A percentile compares a stretch with the other conserved stretches of the same genome.
These are phyloP conservation scores for Zopfochytrium polystomum DNA, from an alignment of 371 early-diverging fungal species.

Conservation along the genomic window DNA sequence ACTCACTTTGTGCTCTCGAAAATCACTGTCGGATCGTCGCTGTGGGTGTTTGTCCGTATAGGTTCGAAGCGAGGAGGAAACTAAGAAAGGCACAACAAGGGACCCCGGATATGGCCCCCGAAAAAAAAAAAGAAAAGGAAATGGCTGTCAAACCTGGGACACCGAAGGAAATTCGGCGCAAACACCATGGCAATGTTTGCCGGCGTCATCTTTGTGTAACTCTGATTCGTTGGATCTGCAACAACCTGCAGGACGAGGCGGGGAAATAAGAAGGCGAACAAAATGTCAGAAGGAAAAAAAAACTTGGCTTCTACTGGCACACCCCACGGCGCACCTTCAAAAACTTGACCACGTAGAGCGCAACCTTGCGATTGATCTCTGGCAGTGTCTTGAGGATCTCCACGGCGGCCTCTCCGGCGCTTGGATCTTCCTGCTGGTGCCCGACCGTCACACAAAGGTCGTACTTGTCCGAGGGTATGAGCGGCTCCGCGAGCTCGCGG, in stretches of 20 bases:
- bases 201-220: constrained; percentile 81
- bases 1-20: constrained; percentile 74
- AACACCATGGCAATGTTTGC: constrained; percentile 95
- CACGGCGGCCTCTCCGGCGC: constrained; percentile 49
- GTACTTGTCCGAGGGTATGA: constrained; percentile 83
- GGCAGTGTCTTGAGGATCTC: constrained; percentile 68
- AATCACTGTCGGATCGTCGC: constrained; percentile 67
- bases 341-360: constrained; percentile 74
- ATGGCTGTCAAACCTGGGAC: no score
- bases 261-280: not conserved
- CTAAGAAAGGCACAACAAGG: no score
- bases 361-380: constrained; percentile 71
- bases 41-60: no score
- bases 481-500: constrained; percentile 83
- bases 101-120: no score
- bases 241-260: constrained; percentile 53
- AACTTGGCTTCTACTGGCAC: not conserved
- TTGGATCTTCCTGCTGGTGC: constrained; percentile 18
- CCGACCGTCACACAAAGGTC: constrained; percentile 43
- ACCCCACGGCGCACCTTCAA: constrained; percentile 54
- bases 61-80: no score
- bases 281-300: not conserved
- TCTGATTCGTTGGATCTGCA: constrained; percentile 64
- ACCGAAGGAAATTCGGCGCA: constrained; percentile 89
- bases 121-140: no score